Percentiles rank a stretch among this genome's conserved stretches.
Evolutionary conservation across 2,329 filamentous ascomycete species (phyloP).

Genomic region (Alternaria consortialis): DNA sequence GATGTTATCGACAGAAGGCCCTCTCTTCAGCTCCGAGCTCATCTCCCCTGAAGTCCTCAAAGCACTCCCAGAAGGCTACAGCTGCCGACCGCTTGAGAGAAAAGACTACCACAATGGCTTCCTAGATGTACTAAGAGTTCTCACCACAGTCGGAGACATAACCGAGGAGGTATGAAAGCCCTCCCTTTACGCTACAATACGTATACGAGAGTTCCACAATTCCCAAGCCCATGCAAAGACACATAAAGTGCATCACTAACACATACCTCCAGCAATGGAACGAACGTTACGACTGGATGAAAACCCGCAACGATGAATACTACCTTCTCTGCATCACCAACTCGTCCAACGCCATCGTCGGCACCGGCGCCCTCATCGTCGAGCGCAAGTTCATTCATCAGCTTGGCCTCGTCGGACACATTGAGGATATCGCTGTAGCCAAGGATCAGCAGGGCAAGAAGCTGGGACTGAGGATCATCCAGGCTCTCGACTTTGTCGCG

Average conservation of each 20-base stretch:
- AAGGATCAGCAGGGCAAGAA: slow-evolving; percentile 98
- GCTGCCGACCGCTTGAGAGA: slow-evolving; percentile 78
- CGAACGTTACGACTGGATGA: slow-evolving; percentile 84
- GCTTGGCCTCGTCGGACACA: slow-evolving; percentile 87
- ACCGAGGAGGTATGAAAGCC: slow-evolving; percentile 63
- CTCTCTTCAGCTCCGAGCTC: slow-evolving; percentile 79
- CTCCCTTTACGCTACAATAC: background rate
- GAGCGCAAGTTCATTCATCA: slow-evolving; percentile 94
- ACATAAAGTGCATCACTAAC: background rate
- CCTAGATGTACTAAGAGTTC: slow-evolving; percentile 87
- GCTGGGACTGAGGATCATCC: slow-evolving; percentile 88
- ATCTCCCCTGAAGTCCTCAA: slow-evolving; percentile 78
- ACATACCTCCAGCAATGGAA: slow-evolving; percentile 62
- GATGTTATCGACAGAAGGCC: slow-evolving; percentile 48
- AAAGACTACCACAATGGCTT: slow-evolving; percentile 84
- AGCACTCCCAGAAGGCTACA: slow-evolving; percentile 81
- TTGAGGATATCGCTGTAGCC: slow-evolving; percentile 95
- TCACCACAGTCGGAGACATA: slow-evolving; percentile 93
- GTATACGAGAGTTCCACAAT: background rate
- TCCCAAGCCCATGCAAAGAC: background rate
- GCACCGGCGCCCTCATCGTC: slow-evolving; percentile 86
- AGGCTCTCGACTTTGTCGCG: slow-evolving; percentile 89
- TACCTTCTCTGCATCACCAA: slow-evolving; percentile 89
- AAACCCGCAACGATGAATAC: slow-evolving; percentile 76
- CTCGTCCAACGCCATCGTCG: slow-evolving; percentile 75